Conservation (phyloP, 306 rosid genomes). For the Vachellia collinsii region DNA sequence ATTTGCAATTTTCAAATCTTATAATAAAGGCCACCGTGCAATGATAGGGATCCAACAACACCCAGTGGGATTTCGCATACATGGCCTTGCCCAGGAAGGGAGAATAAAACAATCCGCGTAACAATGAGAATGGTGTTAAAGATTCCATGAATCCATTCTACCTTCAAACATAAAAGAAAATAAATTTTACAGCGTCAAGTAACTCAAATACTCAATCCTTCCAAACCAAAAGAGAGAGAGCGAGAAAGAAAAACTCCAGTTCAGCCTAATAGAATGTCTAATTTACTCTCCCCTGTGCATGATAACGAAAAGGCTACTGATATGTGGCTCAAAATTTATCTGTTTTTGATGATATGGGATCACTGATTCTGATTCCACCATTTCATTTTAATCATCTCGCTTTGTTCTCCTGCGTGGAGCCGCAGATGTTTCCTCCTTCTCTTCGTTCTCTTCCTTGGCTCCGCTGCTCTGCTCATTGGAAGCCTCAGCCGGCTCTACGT, state of each 20-base stretch:
- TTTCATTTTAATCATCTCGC: slow-evolving; percentile 60
- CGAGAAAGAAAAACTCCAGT: neutral
- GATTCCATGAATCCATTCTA: neutral
- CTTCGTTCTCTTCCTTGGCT: slow-evolving; percentile 55
- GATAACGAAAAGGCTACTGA: slow-evolving; percentile 9
- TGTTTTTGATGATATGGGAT: slow-evolving; percentile 25
- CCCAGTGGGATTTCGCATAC: neutral
- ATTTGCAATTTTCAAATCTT: neutral
- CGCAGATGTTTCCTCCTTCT: slow-evolving; percentile 49
- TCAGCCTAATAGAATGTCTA: slow-evolving; percentile 34
- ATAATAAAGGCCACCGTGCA: neutral
- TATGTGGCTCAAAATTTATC: slow-evolving; percentile 39
- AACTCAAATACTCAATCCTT: slow-evolving; percentile 37
- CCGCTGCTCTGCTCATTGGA: slow-evolving; percentile 50
- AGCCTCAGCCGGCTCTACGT: slow-evolving; percentile 44
- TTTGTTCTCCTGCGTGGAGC: slow-evolving; percentile 75
- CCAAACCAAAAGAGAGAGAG: neutral
- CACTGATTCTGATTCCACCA: slow-evolving; percentile 13
- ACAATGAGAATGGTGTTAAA: neutral
- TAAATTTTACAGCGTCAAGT: slow-evolving; percentile 44
- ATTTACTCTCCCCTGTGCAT: slow-evolving; percentile 31
- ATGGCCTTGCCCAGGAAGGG: neutral
- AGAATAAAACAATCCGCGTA: neutral
- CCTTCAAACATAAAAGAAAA: neutral
- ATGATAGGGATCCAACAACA: neutral